These are phyloP conservation scores for Colletotrichum brevisporum DNA, from an alignment of 2,329 filamentous ascomycete species.

Conservation along the genomic window DNA sequence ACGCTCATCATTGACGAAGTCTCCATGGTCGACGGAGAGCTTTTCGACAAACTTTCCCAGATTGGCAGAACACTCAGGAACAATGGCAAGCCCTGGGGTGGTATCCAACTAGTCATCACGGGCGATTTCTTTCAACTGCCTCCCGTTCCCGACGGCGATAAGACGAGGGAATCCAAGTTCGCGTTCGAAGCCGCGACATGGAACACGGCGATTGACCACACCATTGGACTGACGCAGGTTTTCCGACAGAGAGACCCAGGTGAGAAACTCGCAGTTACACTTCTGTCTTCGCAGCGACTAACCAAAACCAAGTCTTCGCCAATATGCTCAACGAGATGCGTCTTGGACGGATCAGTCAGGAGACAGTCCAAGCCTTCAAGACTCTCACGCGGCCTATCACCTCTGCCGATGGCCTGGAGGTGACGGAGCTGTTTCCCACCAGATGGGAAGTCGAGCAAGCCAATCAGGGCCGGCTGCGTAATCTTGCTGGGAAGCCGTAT, in stretches of 20 bases:
- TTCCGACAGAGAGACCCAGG: slow-evolving; percentile 92
- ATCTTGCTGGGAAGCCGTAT: slow-evolving; percentile 76
- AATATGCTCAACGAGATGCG: slow-evolving; percentile 99
- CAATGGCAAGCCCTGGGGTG: slow-evolving; percentile 93
- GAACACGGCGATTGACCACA: slow-evolving; percentile 94
- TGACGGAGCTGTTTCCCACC: slow-evolving; percentile 95
- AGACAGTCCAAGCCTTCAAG: slow-evolving; percentile 83
- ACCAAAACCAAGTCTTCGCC: slow-evolving; percentile 76
- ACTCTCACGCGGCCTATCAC: slow-evolving; percentile 78
- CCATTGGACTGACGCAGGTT: slow-evolving; percentile 93
- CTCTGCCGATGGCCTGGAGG: slow-evolving; percentile 81
- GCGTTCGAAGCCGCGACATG: slow-evolving; percentile 94
- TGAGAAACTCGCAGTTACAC: slow-evolving; percentile 50
- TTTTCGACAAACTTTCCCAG: slow-evolving; percentile 95
- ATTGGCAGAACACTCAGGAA: slow-evolving; percentile 89
- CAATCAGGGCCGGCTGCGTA: slow-evolving; percentile 81
- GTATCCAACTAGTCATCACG: slow-evolving; percentile 95
- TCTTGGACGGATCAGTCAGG: slow-evolving; percentile 82
- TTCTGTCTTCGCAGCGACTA: slow-evolving; percentile 18
- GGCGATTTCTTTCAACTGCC: slow-evolving; percentile 98
- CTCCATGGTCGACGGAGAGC: slow-evolving; percentile 97
- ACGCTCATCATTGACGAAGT: slow-evolving; percentile 94
- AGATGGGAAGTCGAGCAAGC: slow-evolving; percentile 90
- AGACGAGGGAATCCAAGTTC: slow-evolving; percentile 80
- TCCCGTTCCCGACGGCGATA: slow-evolving; percentile 85